These are phyloP conservation scores for Mucor plumbeus DNA, from an alignment of 371 early-diverging fungal species.

Conservation along the genomic window DNA sequence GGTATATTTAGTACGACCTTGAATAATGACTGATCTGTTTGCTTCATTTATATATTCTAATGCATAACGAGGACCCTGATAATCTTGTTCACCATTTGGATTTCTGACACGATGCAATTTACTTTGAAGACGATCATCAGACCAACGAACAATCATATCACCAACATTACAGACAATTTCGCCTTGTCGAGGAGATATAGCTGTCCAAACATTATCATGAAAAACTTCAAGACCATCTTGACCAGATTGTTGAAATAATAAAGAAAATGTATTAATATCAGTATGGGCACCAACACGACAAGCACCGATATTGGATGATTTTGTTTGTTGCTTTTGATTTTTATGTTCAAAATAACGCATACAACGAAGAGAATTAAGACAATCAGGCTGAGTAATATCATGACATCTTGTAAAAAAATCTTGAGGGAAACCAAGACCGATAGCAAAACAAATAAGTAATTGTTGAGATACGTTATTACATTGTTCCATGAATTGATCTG, in stretches of 20 bases:
- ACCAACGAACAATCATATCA: slow-evolving; percentile 37
- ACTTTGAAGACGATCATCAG: slow-evolving; percentile 32
- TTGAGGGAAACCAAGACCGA: slow-evolving; percentile 26
- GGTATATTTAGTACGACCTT: slow-evolving; percentile 32
- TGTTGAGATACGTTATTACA: slow-evolving; percentile 30
- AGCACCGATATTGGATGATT: slow-evolving; percentile 15
- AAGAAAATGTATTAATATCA: slow-evolving; percentile 30
- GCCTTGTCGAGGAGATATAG: slow-evolving; percentile 20
- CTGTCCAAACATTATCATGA: slow-evolving; percentile 18
- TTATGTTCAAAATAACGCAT: slow-evolving; percentile 25
- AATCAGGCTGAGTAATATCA: slow-evolving; percentile 31
- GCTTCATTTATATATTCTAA: slow-evolving; percentile 31
- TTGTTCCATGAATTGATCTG: slow-evolving; percentile 23
- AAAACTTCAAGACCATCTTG: slow-evolving; percentile 30
- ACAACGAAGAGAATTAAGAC: slow-evolving; percentile 27
- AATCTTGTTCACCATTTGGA: slow-evolving; percentile 10
- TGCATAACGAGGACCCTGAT: slow-evolving; percentile 24
- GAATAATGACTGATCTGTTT: slow-evolving; percentile 30
- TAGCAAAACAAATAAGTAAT: slow-evolving; percentile 29
- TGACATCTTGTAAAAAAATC: slow-evolving; percentile 32
- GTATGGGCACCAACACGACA: slow-evolving; percentile 19
- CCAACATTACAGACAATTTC: slow-evolving; percentile 36
- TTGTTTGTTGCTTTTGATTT: slow-evolving; percentile 17
- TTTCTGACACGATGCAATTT: slow-evolving; percentile 23
- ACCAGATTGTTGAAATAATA: slow-evolving; percentile 29